Base-by-base conservation (phyloP, 495 filamentous ascomycete genomes). In the Friedmanniomyces simplex region DNA sequence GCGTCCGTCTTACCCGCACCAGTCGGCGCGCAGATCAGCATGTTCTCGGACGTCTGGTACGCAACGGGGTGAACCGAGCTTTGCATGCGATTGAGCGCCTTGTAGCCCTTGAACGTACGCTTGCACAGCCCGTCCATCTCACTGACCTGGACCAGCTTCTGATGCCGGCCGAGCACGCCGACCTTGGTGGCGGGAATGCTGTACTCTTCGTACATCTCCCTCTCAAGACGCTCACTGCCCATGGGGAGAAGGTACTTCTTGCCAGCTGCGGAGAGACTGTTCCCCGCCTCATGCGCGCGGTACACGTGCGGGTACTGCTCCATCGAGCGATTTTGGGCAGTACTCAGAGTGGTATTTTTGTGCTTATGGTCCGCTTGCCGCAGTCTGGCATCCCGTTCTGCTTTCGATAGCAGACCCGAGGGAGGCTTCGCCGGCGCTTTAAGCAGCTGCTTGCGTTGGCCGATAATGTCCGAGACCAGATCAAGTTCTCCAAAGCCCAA, bases 1-100 rank as follows among this genome's bases (percentile, higher is more conserved):
- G 90, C 94, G 66, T 99, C 94, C 8, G 93, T 99, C 76, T 99
- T 99, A 82, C 93, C 83, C 47, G 93, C 93, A 82, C 93, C 93
- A 59, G 93, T 99, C 1, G 93, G 93, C 13, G 93, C 93, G 72
- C 93, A 99, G 53, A 99, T 93, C 32, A 99, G 78, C 91, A 99
- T 96, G 67, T 99, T 99, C 71, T 97, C 93, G 66, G 79, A 95
- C 8, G 88, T 95, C 66, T 85, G 85, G 71, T 99, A 99, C 1
- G 91, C 93, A 2, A 99, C 89, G 2, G 91, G 89, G 68, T 95
- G 95, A 4, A 96, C 86, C 50, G 97, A 71, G 63, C 90, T 96
- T 72, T 99, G 93, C 93, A 99, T 99, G 22, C 93, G 83, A 65
- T 99, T 99, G 50, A 99, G 75, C 0, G 84, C 69, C 70, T 90